Evolutionary conservation across 371 early-diverging fungal genomes (phyloP).

Genomic region (Mucor saturninus): DNA sequence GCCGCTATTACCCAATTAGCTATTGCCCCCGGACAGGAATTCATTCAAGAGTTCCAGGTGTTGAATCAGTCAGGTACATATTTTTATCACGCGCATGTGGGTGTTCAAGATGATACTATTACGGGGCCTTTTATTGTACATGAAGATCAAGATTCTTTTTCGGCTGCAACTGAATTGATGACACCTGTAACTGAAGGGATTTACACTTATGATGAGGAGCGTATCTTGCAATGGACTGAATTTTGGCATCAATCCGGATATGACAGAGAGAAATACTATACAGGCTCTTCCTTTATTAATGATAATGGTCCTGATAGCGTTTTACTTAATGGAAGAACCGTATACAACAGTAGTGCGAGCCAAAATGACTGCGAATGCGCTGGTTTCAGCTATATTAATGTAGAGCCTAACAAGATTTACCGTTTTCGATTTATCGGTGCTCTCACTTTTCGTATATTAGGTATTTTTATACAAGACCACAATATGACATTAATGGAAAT

Average conservation of each 20-base stretch:
- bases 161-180: background rate
- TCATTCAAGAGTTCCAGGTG: slow-evolving; percentile 49
- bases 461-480: slow-evolving; percentile 34
- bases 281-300: slow-evolving; percentile 24
- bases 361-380: slow-evolving; percentile 16
- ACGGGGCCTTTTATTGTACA: slow-evolving; percentile 56
- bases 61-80: slow-evolving; percentile 53
- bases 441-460: slow-evolving; percentile 37
- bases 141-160: slow-evolving; percentile 31
- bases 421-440: slow-evolving; percentile 43
- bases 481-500: slow-evolving; percentile 43
- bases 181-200: slow-evolving; percentile 22
- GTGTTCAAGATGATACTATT: slow-evolving; percentile 51
- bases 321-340: slow-evolving; percentile 38
- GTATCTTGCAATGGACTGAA: slow-evolving; percentile 43
- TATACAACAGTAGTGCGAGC: slow-evolving; percentile 13
- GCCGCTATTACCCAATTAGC: slow-evolving; percentile 59
- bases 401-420: slow-evolving; percentile 36
- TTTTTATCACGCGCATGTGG: slow-evolving; percentile 57
- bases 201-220: slow-evolving; percentile 52
- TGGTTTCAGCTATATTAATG: slow-evolving; percentile 33
- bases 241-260: slow-evolving; percentile 46
- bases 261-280: slow-evolving; percentile 23
- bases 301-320: slow-evolving; percentile 34
- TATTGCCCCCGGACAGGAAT: slow-evolving; percentile 53